Evolutionary conservation across 345 rosid genomes (phyloP), one percentile per base, ranked within the genome.

Genomic region (Brassica incana): DNA sequence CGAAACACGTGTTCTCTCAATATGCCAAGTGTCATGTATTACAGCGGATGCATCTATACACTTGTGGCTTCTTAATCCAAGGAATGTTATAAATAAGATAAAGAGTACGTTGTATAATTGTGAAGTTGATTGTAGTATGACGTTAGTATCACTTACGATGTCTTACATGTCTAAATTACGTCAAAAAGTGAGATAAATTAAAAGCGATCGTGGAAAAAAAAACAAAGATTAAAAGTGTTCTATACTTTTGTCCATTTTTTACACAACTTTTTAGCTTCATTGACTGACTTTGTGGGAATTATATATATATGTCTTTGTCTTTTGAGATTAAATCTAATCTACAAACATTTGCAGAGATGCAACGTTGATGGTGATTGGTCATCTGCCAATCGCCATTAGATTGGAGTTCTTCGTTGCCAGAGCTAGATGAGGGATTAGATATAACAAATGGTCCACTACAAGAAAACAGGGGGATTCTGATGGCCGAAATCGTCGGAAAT

Each of bases 1-100:
- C 77, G 8, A 60, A 45, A 27, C 78, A 79, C 78, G 78, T 73
- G 69, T 79, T 32, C 30, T 30, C 54, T 20, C 23, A 58, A 16
- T 9, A 8, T 73, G 68, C 23, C 73, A 65, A 27, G 67, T 63
- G 77, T 72, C 77, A 5, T 18, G 14, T 18, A 23, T 2, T 8
- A 40, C 50, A 65, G 18, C 45, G 59, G 52, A 30, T 69, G 29
- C 69, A 45, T 61, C 38, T 11, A 7, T 30, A 35, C 56, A 66
- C 25, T 5, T 56, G 63, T 45, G 36, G 52, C n/a, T 8, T 36
- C 59, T 14, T 30, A 63, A 63, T n/a, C n/a, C 30, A 63, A 30
- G 23, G 18, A 63, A n/a, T 63, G 33, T 14, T 2, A 6, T n/a
- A 30, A 5, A 61, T 14, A 18, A 45, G 14, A 9, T 12, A 1